These are phyloP conservation scores for Tetracladium marchalianum DNA, from an alignment of 495 filamentous ascomycete genomes.

Conservation along the genomic window DNA sequence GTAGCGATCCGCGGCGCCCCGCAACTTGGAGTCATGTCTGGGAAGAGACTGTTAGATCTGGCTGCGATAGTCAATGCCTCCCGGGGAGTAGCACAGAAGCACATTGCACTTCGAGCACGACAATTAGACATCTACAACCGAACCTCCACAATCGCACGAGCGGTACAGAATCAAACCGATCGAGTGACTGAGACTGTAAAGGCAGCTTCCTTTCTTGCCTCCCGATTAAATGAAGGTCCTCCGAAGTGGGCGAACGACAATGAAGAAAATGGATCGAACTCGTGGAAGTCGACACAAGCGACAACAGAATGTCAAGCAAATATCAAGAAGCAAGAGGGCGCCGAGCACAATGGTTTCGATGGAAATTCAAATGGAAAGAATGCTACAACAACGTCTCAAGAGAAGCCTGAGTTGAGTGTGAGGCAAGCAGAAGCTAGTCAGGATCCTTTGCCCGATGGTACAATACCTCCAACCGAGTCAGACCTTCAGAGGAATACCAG, in stretches of 20 bases:
- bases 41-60: constrained; percentile 20
- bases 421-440: constrained; percentile 31
- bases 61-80: constrained; percentile 41
- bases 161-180: constrained; percentile 53
- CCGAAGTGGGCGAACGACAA: constrained; percentile 14
- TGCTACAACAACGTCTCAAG: constrained; percentile 12
- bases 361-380: constrained; percentile 26
- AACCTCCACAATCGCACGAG: constrained; percentile 65
- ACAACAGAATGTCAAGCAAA: constrained; percentile 2
- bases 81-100: constrained; percentile 65
- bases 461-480: constrained; percentile 23
- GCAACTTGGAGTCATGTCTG: constrained; percentile 13
- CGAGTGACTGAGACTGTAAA: constrained; percentile 52
- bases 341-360: constrained; percentile 35
- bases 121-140: constrained; percentile 72
- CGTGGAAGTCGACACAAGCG: constrained; percentile 11
- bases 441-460: constrained; percentile 34
- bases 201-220: constrained; percentile 50
- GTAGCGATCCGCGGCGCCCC: neutral
- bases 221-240: constrained; percentile 41
- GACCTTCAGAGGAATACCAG: constrained; percentile 1
- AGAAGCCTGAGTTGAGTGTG: constrained; percentile 25
- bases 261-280: neutral
- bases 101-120: constrained; percentile 62
- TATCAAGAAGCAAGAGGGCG: constrained; percentile 18